Conservation (phyloP, 306 rosid genomes). For the Castanea mollissima region DNA sequence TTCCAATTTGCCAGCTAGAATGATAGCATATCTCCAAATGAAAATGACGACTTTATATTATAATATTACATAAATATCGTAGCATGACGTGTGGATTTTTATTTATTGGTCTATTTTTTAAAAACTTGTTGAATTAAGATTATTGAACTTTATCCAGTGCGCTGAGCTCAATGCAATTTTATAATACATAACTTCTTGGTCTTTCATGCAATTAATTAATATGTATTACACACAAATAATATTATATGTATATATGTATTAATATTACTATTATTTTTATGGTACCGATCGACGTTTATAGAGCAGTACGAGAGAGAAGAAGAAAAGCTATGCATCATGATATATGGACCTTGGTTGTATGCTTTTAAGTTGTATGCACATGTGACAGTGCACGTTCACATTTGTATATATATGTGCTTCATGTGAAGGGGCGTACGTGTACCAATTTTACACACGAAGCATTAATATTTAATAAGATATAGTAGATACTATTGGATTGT, state of each 20-base stretch:
- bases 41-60: background rate
- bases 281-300: too few relatives aligned
- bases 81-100: background rate
- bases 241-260: too few relatives aligned
- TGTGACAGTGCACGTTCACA: background rate
- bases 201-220: background rate
- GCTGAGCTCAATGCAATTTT: background rate
- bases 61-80: background rate
- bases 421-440: background rate
- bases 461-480: background rate
- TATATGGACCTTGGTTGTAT: background rate
- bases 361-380: background rate
- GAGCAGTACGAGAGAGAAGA: background rate
- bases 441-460: background rate
- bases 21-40: background rate
- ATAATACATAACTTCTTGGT: too few relatives aligned
- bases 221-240: background rate
- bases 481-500: background rate
- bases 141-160: background rate
- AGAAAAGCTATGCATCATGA: background rate
- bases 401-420: background rate
- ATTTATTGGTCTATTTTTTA: background rate
- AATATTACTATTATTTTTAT: too few relatives aligned
- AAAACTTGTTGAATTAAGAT: background rate
- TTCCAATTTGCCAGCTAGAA: slow-evolving; percentile 33